phyloP scores from a whole-genome alignment of 352 stramenopile species.

The Pythium insidiosum region DNA sequence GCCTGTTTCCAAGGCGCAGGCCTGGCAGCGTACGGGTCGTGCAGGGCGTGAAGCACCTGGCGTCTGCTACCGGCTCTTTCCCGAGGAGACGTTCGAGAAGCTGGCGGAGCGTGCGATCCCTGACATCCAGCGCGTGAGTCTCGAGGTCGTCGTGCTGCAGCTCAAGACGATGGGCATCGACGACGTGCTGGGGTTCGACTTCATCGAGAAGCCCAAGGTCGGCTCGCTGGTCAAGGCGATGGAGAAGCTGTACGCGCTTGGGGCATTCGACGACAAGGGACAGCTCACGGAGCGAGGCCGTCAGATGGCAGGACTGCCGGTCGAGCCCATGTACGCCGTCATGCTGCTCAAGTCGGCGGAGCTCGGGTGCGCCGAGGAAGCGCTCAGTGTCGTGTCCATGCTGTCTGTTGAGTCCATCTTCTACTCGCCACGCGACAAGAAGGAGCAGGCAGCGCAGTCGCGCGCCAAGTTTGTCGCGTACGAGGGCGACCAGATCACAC shows the following conservation, averaged over 20 bases:
- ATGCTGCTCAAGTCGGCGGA: conserved; percentile 81
- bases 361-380: conserved; percentile 73
- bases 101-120: conserved; percentile 64
- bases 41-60: conserved; percentile 78
- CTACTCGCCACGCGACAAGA: conserved; percentile 80
- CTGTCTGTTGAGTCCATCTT: conserved; percentile 88
- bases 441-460: conserved; percentile 71
- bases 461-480: conserved; percentile 71
- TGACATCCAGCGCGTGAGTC: conserved; percentile 83
- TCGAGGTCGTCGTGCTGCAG: conserved; percentile 78
- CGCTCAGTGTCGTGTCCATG: conserved; percentile 85
- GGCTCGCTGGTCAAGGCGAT: conserved; percentile 69
- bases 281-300: conserved; percentile 62
- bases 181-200: conserved; percentile 82
- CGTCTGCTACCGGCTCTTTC: conserved; percentile 79
- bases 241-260: conserved; percentile 77
- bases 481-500: conserved; percentile 80
- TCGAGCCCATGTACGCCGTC: conserved; percentile 86
- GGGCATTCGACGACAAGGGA: conserved; percentile 51
- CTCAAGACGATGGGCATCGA: conserved; percentile 84
- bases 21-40: conserved; percentile 86
- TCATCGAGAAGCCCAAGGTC: conserved; percentile 81
- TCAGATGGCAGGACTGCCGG: conserved; percentile 80
- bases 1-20: conserved; percentile 85
- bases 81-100: conserved; percentile 81